Base-by-base conservation (phyloP, 179 eudicot genomes). In the Gypsophila paniculata region DNA sequence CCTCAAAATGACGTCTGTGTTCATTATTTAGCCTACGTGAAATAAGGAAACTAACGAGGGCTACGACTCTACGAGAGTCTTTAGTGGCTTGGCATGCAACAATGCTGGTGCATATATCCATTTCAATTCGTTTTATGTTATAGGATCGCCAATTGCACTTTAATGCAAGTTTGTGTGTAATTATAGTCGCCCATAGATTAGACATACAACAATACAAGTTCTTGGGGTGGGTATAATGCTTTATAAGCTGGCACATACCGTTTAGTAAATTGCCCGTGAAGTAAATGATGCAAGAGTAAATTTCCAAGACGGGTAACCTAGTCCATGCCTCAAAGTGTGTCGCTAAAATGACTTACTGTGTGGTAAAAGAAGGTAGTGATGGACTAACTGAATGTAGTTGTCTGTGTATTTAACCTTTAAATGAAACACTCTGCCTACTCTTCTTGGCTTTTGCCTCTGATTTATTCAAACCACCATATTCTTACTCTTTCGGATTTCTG, bases 1-100 rank as follows among this genome's bases (percentile, higher is more conserved):
- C 51, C 62, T 63, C 17, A 29, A 44, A 34, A 11, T 72, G 17
- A 22, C 53, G 18, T 63, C 61, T 21, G 11, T 19, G 69, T 49
- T 59, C 69, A 15, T 39, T 72, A 59, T n/a, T n/a, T 44, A 69
- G 75, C 10, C 29, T 72, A 10, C 62, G 75, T 52, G 75, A 72
- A 17, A 61, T 72, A 8, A 60, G 61, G 61, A 72, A 72, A 39
- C 51, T 17, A 10, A 61, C 69, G 3, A 61, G 51, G 51, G 63
- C 75, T n/a, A 51, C n/a, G n/a, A n/a, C n/a, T n/a, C 52, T 11
- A 32, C 38, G 17, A 69, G 75, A 34, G 14, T 72, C 22, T 53
- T 72, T 34, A 34, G 61, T 19, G 69, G 75, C 0, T 63, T 62
- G 13, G 38, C 61, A 21, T 48, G 62, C 21, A 51, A 62, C 61